Evolutionary conservation across 2,329 filamentous ascomycete species (phyloP), one percentile per base, ranked within the genome.

Genomic region (Penicillium sp.): DNA sequence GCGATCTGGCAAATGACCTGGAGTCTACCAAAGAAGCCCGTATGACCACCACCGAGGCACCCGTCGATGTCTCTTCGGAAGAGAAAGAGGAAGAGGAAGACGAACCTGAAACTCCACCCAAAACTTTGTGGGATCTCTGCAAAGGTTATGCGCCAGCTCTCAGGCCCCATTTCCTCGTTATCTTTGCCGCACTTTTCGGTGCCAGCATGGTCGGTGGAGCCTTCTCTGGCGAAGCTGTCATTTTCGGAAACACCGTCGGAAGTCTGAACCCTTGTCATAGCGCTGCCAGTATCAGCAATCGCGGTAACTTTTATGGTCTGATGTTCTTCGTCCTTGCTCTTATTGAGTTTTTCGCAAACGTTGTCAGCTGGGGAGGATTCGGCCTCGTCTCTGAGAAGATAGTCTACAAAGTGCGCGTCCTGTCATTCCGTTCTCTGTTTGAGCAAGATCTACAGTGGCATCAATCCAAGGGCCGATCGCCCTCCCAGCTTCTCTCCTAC

Each of bases 371-470:
- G 75, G 73, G 76, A 1, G 69, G 71, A 2, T 83, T 84, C 53
- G 81, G 81, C 1, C 71, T 75, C 49, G 71, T 82, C 0, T 80
- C 84, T 0, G 84, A 89, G 63, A 80, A 83, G 54, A 69, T 87
- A 1, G 72, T 88, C 1, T 84, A 82, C 64, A 78, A 75, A 37
- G 78, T 86, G 9, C 77, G 84, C 44, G 77, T 85, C 2, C 67
- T 85, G 1, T 84, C 82, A 0, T 80, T 88, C 62, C 78, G 82
- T 2, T 81, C 84, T 0, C 68, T 88, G 1, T 78, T 87, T 42
- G 75, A 81, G 50, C 84, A 88, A 66, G 81, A 83, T 53, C 70
- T 87, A 40, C 77, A 85, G 51, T 89, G 85, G 86, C 86, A 89
- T 59, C 81, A 88, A 61, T 82, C 83, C 0, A 75, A 80, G 18